A percentile compares a stretch with the other conserved stretches of the same genome.
These are phyloP conservation scores for Arthrobotrys sinensis DNA, from an alignment of 2,329 filamentous ascomycete species.

Conservation along the genomic window DNA sequence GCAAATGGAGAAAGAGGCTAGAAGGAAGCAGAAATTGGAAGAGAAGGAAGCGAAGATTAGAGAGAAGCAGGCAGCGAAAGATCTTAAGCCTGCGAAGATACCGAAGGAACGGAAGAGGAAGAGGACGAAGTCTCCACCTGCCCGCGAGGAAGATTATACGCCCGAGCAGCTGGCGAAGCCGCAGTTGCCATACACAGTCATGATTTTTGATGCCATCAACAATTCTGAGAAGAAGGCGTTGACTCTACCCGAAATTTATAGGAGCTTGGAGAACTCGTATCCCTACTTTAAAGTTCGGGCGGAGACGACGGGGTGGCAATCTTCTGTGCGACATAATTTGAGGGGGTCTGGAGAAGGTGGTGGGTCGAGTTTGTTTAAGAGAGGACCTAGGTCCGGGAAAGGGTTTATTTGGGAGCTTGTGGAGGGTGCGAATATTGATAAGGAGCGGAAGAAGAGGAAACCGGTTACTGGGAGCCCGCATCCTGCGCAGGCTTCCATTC, in stretches of 20 bases:
- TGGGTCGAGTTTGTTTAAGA: slow-evolving; percentile 73
- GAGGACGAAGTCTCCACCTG: slow-evolving; percentile 72
- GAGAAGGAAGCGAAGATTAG: slow-evolving; percentile 61
- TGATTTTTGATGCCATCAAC: slow-evolving; percentile 74
- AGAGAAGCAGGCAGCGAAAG: slow-evolving; percentile 50
- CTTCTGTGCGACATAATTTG: slow-evolving; percentile 76
- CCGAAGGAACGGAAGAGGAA: slow-evolving; percentile 67
- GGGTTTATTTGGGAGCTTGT: slow-evolving; percentile 74
- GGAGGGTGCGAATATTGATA: slow-evolving; percentile 72
- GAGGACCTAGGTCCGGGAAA: slow-evolving; percentile 72
- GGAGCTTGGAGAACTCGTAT: slow-evolving; percentile 73
- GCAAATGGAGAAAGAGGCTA: slow-evolving; percentile 48
- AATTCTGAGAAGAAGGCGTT: slow-evolving; percentile 71
- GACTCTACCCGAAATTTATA: slow-evolving; percentile 75
- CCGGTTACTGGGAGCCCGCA: slow-evolving; percentile 42
- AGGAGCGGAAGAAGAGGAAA: slow-evolving; percentile 70
- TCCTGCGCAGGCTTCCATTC: slow-evolving; percentile 25
- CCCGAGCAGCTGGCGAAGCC: slow-evolving; percentile 81
- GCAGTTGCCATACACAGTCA: slow-evolving; percentile 73
- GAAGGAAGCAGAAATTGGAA: slow-evolving; percentile 60
- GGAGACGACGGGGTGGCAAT: slow-evolving; percentile 74
- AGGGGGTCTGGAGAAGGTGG: slow-evolving; percentile 65
- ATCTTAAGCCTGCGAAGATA: slow-evolving; percentile 49
- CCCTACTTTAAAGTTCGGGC: slow-evolving; percentile 74
- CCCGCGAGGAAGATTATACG: slow-evolving; percentile 69